Percentiles rank a stretch among this genome's conserved stretches.
Conservation (phyloP, 805 yeast species). For the Candida wancherniae region DNA sequence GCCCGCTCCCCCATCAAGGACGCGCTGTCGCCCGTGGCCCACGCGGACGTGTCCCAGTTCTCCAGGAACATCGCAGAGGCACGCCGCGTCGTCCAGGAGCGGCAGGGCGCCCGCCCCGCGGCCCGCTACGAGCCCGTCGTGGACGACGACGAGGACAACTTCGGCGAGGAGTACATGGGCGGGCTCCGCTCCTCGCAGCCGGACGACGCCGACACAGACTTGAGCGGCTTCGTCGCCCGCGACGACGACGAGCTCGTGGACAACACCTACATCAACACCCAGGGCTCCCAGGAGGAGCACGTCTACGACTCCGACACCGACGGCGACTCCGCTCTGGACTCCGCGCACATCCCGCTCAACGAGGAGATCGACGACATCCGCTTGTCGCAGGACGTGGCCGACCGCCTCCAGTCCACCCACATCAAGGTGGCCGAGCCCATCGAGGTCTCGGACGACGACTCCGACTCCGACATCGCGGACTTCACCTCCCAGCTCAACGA, state of each 20-base stretch:
- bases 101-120: constrained; percentile 1
- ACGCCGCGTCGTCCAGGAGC: constrained; percentile 13
- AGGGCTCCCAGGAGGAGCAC: constrained; percentile 10
- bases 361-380: constrained; percentile 24
- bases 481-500: constrained; percentile 39
- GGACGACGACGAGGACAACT: constrained; percentile 15
- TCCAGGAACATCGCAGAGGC: constrained; percentile 16
- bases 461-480: constrained; percentile 23
- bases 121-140: neutral
- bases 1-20: too few species aligned
- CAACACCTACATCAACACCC: constrained; percentile 11
- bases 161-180: constrained; percentile 16
- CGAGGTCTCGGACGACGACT: constrained; percentile 23
- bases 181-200: constrained; percentile 15
- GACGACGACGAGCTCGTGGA: constrained; percentile 14
- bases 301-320: constrained; percentile 10
- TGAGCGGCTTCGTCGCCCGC: constrained; percentile 17
- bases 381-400: constrained; percentile 33
- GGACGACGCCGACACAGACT: constrained; percentile 14
- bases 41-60: neutral
- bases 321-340: constrained; percentile 5
- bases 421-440: constrained; percentile 9
- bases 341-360: constrained; percentile 2
- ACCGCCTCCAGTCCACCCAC: constrained; percentile 25
- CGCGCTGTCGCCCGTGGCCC: too few species aligned